Conservation (phyloP, 129 eudicot species). For the Mikania micrantha region DNA sequence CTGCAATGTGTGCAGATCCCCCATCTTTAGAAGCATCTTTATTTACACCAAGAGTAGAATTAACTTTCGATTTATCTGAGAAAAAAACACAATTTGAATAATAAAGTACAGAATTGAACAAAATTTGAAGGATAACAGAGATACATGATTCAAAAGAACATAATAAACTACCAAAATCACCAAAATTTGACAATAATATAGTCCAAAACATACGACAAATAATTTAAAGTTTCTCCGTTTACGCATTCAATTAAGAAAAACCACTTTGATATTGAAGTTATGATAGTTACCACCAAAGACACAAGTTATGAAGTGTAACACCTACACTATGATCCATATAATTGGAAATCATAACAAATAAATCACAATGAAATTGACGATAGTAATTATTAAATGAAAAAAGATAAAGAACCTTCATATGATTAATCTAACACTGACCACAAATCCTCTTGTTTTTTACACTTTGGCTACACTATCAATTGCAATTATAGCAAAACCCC, state of each 20-base stretch:
- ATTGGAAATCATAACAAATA: slow-evolving; percentile 17
- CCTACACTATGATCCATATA: slow-evolving; percentile 4
- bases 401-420: slow-evolving; percentile 12
- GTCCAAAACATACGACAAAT: slow-evolving; percentile 15
- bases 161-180: neutral
- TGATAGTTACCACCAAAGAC: slow-evolving; percentile 13
- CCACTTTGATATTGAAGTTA: neutral
- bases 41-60: slow-evolving; percentile 34
- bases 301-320: neutral
- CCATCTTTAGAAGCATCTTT: slow-evolving; percentile 60
- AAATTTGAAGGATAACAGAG: neutral
- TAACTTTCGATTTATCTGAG: slow-evolving; percentile 58
- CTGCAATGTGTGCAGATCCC: slow-evolving; percentile 75
- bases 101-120: neutral
- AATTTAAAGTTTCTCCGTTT: slow-evolving; percentile 20
- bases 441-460: slow-evolving; percentile 9
- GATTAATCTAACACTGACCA: slow-evolving; percentile 19
- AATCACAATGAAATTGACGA: slow-evolving; percentile 7
- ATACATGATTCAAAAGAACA: slow-evolving; percentile 3
- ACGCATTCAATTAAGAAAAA: neutral
- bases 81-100: neutral
- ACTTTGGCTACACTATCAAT: slow-evolving; percentile 7
- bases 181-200: neutral
- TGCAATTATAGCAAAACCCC: slow-evolving; percentile 12
- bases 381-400: neutral